These are phyloP conservation scores for Marasmius tenuissimus DNA, from an alignment of 1,284 basidiomycete species.

Conservation along the genomic window DNA sequence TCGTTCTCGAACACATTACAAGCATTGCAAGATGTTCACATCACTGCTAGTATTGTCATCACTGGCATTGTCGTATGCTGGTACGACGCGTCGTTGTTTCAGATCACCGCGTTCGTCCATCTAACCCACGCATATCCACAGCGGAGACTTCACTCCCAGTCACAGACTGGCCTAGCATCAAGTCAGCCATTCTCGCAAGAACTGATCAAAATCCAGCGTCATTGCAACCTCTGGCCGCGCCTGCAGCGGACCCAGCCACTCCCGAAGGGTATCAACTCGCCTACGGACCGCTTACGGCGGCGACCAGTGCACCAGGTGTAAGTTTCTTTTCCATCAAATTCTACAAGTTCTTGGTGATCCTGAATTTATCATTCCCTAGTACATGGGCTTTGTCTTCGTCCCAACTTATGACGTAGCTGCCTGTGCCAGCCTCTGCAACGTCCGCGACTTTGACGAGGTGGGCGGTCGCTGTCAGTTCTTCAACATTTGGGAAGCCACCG, in stretches of 20 bases:
- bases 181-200: background rate
- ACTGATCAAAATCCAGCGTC: background rate
- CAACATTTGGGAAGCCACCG: background rate
- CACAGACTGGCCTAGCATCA: background rate
- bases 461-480: background rate
- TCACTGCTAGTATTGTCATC: background rate
- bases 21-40: background rate
- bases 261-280: background rate
- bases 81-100: background rate
- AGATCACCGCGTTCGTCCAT: background rate
- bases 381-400: background rate
- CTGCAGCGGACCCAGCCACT: background rate
- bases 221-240: background rate
- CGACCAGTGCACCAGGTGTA: background rate
- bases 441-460: background rate
- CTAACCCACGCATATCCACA: background rate
- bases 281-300: background rate
- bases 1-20: background rate
- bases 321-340: background rate
- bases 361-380: background rate
- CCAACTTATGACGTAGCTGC: background rate
- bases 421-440: background rate
- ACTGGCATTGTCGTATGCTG: background rate
- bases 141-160: background rate
- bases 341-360: background rate